Base-by-base conservation (phyloP, 139 green algal genomes). In the Micractinium sp. region DNA sequence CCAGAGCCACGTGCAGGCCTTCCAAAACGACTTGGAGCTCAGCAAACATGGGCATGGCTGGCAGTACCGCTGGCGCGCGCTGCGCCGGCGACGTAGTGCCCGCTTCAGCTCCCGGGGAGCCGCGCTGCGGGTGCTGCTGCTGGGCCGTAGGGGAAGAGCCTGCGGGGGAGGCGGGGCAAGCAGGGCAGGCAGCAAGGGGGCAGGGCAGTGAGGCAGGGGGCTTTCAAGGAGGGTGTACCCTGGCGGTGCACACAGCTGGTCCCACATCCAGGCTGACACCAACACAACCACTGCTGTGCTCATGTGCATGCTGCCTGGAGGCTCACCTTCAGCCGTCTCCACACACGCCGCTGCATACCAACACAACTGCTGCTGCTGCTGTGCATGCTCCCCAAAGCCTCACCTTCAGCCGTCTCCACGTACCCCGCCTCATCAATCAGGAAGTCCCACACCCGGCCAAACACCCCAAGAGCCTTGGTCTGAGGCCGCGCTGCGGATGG, bases 361-460 rank as follows among this genome's bases (percentile, higher is more conserved):
- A 20, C 20, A 29, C 23, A 73, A 73, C 67, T 15, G 23, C 25
- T 31, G 25, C 67, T 56, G 76, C 76, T n/a, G 76, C 76, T 31
- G 33, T 15, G 9, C 29, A 67, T 39, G 73, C 73, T 20, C n/a
- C 39, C 66, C 71, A 25, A 19, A 15, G 31, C 60, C 31, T n/a
- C 85, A 71, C 90, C 90, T 19, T 82, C 60, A 3, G 61, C 79
- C 29, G 47, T 39, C 56, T 87, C 88, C n/a, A 88, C 60, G 31
- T 82, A 85, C 22, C 85, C 74, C 7, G 90, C 88, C 69, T 93
- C 90, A 47, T 92, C 85, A 5, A 81, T 83, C 15, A 93, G 47
- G 36, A 89, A 92, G 73, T 78, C 82, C 90, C 90, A 93, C 60
- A 89, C 85, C 20, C 74, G 29, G 29, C 87, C 80, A 87, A 90